Conservation (phyloP, 2,329 filamentous ascomycete genomes). For the Trichoderma pleuroti region DNA sequence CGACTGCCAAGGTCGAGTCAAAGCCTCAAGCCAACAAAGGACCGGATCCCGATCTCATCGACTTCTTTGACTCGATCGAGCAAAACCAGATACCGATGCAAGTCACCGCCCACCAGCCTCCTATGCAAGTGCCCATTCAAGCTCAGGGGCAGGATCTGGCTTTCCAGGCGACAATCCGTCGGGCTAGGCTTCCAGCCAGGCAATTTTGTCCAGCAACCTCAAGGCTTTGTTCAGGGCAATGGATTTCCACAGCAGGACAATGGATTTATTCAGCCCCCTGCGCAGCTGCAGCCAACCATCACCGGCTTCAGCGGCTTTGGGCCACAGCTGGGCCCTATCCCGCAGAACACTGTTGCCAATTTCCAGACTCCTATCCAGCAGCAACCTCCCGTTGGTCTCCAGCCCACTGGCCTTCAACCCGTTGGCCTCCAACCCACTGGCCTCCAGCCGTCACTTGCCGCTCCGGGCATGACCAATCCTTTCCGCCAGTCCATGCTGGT, state of each 20-base stretch:
- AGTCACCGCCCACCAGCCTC: conserved; percentile 36
- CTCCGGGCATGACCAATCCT: conserved; percentile 70
- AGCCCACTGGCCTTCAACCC: conserved; percentile 42
- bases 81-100: conserved; percentile 75
- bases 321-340: conserved; percentile 60
- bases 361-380: conserved; percentile 40
- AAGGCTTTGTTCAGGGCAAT: conserved; percentile 29
- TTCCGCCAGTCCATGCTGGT: conserved; percentile 89
- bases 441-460: conserved; percentile 44
- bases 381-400: conserved; percentile 31
- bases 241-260: conserved; percentile 33
- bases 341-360: conserved; percentile 51
- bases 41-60: conserved; percentile 76
- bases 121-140: conserved; percentile 26
- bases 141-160: conserved; percentile 30
- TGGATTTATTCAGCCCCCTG: conserved; percentile 36
- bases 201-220: conserved; percentile 26
- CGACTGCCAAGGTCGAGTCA: conserved; percentile 28
- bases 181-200: conserved; percentile 32
- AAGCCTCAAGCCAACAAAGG: conserved; percentile 56
- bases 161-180: conserved; percentile 40
- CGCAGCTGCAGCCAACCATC: conserved; percentile 46
- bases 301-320: conserved; percentile 82
- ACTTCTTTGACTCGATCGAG: conserved; percentile 93
- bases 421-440: conserved; percentile 30